Base-by-base conservation (phyloP, 108 stramenopile species). In the Nannochloropsis oceanica region DNA sequence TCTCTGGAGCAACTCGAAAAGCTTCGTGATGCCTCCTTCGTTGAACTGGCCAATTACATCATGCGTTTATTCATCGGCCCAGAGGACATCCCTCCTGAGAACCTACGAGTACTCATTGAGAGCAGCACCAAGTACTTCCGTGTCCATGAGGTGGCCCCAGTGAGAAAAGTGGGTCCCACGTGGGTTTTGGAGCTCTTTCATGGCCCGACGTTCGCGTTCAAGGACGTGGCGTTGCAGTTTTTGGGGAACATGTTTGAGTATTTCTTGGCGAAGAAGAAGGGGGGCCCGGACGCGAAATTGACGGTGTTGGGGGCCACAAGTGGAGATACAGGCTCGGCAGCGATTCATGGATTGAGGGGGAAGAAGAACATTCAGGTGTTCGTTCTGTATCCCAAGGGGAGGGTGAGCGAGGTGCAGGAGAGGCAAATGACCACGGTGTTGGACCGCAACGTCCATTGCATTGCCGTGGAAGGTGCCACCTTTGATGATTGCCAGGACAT, bases 401-500 rank as follows among this genome's bases (percentile, higher is more conserved):
- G 97, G 44, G 97, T 97, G 27, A 94, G 93, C 27, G 92, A 94
- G 80, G 96, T 97, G 82, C 98, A 98, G 87, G 98, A 98, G 88
- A 88, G 95, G 13, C 98, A 99, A 92, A 99, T 99, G 98, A 98
- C 96, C 3, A 97, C 98, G 13, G 95, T 98, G 8, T 89, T 91
- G 22, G 97, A 98, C 88, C 24, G 27, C 34, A 99, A 99, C 87
- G 95, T 98, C 84, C 96, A 97, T 89, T 97, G 96, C 92, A 94
- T 99, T 13, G 92, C 94, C 12, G 90, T 97, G 26, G 95, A 95
- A 81, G 97, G 96, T 0, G 59, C 59, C 1, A 88, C 91, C 13
- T 99, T 99, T 88, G 98, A 99, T 90, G 97, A 98, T 89, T 96
- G 96, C 88, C 98, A 99, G 90, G 96, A 95, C 89, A 93, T 98